Evolutionary conservation across 2,329 filamentous ascomycete genomes (phyloP).

Genomic region (Stromatinia cepivora): DNA sequence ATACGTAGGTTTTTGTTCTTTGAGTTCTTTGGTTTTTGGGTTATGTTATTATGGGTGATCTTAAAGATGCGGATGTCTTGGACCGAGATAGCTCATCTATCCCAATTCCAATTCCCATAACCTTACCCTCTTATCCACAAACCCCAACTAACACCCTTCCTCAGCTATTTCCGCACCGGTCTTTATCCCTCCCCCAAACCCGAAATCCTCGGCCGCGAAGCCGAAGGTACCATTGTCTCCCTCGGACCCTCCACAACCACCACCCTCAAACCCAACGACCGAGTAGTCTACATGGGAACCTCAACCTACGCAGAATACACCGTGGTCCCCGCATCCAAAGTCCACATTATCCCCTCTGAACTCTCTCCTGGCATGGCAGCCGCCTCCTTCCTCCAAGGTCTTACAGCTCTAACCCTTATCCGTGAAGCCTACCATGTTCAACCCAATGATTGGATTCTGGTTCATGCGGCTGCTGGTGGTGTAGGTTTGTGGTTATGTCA

Average conservation of each 20-base stretch:
- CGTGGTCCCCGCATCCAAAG: slow-evolving; percentile 52
- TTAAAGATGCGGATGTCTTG: background rate
- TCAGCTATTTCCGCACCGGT: slow-evolving; percentile 81
- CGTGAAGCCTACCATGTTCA: slow-evolving; percentile 72
- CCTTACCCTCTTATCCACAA: too few relatives aligned
- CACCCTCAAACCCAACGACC: slow-evolving; percentile 62
- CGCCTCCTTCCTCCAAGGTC: slow-evolving; percentile 71
- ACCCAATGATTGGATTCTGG: slow-evolving; percentile 75
- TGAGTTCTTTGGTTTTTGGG: background rate
- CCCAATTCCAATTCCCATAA: too few relatives aligned
- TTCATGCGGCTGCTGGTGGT: slow-evolving; percentile 84
- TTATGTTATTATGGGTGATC: background rate
- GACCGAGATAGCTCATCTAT: background rate
- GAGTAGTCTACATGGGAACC: slow-evolving; percentile 66
- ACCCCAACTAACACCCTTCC: background rate
- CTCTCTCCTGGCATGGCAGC: slow-evolving; percentile 64
- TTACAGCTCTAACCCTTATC: slow-evolving; percentile 79
- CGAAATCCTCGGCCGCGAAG: slow-evolving; percentile 78
- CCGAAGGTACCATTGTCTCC: slow-evolving; percentile 67
- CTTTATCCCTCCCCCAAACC: slow-evolving; percentile 74
- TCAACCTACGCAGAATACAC: slow-evolving; percentile 60
- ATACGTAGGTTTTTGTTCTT: slow-evolving; percentile 54
- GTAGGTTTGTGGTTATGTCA: slow-evolving; percentile 75
- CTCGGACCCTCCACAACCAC: slow-evolving; percentile 53
- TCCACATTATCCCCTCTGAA: slow-evolving; percentile 63